These are phyloP conservation scores for Penicillium sp. DNA, from an alignment of 2,329 filamentous ascomycete genomes.

Conservation along the genomic window DNA sequence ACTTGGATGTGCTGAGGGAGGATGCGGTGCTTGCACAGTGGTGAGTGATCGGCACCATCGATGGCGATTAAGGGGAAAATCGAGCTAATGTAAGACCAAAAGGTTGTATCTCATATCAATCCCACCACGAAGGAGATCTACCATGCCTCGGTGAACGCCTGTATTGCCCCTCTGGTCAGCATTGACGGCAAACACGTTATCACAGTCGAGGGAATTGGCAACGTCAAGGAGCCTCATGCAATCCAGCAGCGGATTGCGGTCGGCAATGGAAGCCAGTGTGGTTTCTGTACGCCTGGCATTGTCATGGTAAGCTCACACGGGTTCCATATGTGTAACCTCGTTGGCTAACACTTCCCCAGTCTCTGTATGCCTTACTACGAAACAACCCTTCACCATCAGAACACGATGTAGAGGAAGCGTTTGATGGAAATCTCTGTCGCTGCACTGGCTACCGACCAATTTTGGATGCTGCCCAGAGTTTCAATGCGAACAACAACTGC, in stretches of 20 bases:
- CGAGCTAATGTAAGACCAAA: constrained; percentile 9
- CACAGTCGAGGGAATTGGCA: constrained; percentile 94
- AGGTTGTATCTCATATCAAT: constrained; percentile 87
- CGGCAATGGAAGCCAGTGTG: constrained; percentile 88
- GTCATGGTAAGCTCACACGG: constrained; percentile 65
- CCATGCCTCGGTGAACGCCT: constrained; percentile 95
- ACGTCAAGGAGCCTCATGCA: constrained; percentile 81
- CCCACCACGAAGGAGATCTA: constrained; percentile 91
- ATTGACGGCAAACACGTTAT: constrained; percentile 98
- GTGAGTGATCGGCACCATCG: constrained; percentile 42
- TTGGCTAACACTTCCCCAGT: constrained; percentile 49
- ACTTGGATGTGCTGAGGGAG: constrained; percentile 92
- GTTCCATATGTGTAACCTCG: background rate
- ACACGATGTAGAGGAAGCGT: constrained; percentile 89
- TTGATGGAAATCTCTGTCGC: constrained; percentile 92
- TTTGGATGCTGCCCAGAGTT: constrained; percentile 88
- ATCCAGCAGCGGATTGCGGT: constrained; percentile 88
- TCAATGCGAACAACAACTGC: constrained; percentile 58
- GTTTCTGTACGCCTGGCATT: constrained; percentile 96
- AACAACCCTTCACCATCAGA: constrained; percentile 78
- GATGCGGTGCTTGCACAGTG: constrained; percentile 94
- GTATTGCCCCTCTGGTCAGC: constrained; percentile 86
- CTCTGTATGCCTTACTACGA: constrained; percentile 85
- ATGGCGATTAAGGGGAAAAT: background rate
- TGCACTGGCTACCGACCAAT: constrained; percentile 96